Evolutionary conservation across 1,284 basidiomycete genomes (phyloP).

Genomic region (Cutaneotrichosporon dermatis): DNA sequence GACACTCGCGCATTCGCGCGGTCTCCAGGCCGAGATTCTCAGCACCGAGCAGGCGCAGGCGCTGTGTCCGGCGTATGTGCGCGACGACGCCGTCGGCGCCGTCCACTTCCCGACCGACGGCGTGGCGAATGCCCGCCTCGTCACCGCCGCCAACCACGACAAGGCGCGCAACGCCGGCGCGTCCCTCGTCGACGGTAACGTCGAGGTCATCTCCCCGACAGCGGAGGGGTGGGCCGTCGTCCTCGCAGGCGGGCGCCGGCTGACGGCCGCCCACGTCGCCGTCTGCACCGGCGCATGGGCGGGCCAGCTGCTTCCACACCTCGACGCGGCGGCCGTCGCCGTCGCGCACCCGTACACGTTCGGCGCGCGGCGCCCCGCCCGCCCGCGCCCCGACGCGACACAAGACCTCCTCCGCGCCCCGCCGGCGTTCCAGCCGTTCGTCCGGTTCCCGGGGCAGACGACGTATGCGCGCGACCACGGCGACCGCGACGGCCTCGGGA

Average conservation of each 20-base stretch:
- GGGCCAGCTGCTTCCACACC: constrained; percentile 22
- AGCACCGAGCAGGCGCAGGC: constrained; percentile 10
- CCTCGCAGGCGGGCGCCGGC: neutral
- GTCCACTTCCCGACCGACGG: constrained; percentile 24
- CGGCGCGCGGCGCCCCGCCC: neutral
- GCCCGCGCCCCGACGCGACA: neutral
- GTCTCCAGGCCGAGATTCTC: constrained; percentile 16
- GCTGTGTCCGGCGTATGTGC: constrained; percentile 19
- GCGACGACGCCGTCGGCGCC: constrained; percentile 3
- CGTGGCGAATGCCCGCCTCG: constrained; percentile 16
- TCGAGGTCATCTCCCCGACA: constrained; percentile 5
- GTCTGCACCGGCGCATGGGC: constrained; percentile 33
- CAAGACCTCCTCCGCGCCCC: neutral
- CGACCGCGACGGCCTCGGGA: constrained; percentile 25
- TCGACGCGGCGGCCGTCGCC: constrained; percentile 13
- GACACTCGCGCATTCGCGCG: constrained; percentile 11
- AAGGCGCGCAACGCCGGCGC: constrained; percentile 17
- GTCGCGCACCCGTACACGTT: constrained; percentile 31
- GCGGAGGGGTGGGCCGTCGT: neutral
- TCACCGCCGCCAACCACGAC: constrained; percentile 13
- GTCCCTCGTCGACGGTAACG: constrained; percentile 14
- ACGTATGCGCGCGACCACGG: constrained; percentile 33
- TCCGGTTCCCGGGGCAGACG: constrained; percentile 25
- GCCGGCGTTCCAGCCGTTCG: constrained; percentile 14
- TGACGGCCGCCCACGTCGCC: constrained; percentile 14